These are phyloP conservation scores for Aegilops tauschii DNA, from an alignment of 176 grass and related monocot species.

Conservation along the genomic window DNA sequence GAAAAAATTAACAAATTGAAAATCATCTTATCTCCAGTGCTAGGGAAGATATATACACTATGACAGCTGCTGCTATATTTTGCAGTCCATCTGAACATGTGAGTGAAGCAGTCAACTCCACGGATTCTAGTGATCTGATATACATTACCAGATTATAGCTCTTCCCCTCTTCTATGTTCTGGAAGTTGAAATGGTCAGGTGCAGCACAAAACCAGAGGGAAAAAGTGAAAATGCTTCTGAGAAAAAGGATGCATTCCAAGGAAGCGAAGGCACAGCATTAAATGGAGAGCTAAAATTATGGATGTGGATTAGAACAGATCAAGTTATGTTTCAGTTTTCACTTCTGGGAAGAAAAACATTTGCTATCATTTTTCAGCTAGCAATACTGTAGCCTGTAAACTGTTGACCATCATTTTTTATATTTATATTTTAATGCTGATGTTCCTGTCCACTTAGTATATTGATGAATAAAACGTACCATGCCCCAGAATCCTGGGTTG, in stretches of 20 bases:
- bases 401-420: not conserved
- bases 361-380: not conserved
- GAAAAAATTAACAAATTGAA: not conserved
- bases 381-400: not conserved
- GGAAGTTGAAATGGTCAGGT: constrained; percentile 30
- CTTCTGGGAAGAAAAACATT: not conserved
- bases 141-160: constrained; percentile 67
- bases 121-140: constrained; percentile 45
- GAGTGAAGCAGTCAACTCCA: constrained; percentile 50
- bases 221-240: constrained; percentile 1
- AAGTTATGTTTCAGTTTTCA: not conserved
- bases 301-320: not conserved
- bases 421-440: not conserved
- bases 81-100: constrained; percentile 13
- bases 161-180: constrained; percentile 84
- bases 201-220: constrained; percentile 3
- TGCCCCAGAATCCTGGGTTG: constrained; percentile 91
- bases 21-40: not conserved
- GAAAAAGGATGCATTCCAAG: not conserved
- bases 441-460: not conserved
- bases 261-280: not conserved
- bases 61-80: constrained; percentile 14
- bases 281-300: not conserved
- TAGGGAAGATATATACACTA: not conserved
- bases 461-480: constrained; percentile 37